phyloP scores from a whole-genome alignment of 129 eudicot genomes.

The Escallonia rubra region DNA sequence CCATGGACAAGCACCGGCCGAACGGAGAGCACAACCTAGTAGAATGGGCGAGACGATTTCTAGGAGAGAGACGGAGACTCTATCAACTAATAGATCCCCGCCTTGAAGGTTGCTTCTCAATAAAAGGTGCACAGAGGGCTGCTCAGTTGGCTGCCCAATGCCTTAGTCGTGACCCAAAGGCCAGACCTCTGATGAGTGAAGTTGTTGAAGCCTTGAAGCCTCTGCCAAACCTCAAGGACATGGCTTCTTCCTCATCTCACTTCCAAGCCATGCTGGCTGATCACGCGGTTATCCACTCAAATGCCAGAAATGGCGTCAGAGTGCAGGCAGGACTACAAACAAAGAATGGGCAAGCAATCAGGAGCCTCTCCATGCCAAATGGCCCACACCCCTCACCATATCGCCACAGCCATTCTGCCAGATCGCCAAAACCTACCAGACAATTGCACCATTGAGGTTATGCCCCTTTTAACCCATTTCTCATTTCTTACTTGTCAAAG shows the following conservation, averaged over 20 bases:
- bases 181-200: conserved; percentile 77
- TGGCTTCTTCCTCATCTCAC: conserved; percentile 63
- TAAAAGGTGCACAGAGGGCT: conserved; percentile 67
- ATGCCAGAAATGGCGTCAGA: conserved; percentile 33
- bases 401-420: conserved; percentile 30
- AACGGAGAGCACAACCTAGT: conserved; percentile 76
- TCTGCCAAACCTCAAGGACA: conserved; percentile 58
- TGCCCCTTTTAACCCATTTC: not conserved
- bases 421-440: conserved; percentile 46
- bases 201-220: conserved; percentile 59
- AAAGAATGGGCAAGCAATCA: conserved; percentile 32
- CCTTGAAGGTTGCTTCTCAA: conserved; percentile 72
- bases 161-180: conserved; percentile 68
- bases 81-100: conserved; percentile 66
- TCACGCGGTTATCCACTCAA: conserved; percentile 26
- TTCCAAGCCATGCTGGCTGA: conserved; percentile 69
- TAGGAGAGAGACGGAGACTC: conserved; percentile 57
- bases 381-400: conserved; percentile 31
- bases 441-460: conserved; percentile 7
- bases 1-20: conserved; percentile 76
- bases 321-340: not conserved
- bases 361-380: conserved; percentile 42
- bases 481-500: too few relatives aligned
- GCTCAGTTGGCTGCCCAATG: conserved; percentile 74
- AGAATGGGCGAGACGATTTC: conserved; percentile 75